Percentiles rank a stretch among this genome's conserved stretches.
phyloP scores from a whole-genome alignment of 2,329 filamentous ascomycete species.

The Ambrosiella xylebori region DNA sequence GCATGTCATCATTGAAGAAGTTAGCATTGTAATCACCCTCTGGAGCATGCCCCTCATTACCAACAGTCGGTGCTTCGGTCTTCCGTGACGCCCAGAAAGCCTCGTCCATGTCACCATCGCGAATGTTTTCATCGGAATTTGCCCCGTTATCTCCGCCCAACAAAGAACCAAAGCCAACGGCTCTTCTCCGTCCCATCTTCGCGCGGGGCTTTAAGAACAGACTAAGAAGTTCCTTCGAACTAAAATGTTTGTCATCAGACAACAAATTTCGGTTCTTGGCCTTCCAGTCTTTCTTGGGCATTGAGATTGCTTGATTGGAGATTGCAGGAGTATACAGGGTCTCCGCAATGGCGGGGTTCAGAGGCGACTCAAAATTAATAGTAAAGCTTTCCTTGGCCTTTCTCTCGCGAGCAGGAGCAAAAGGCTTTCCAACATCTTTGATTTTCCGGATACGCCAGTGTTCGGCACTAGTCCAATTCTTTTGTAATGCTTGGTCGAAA shows the following conservation, averaged over 20 bases:
- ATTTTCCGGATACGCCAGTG: slow-evolving; percentile 96
- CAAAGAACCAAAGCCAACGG: slow-evolving; percentile 9
- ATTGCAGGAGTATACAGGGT: slow-evolving; percentile 65
- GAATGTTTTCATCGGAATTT: slow-evolving; percentile 30
- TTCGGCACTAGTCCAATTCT: slow-evolving; percentile 96
- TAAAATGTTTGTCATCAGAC: slow-evolving; percentile 96
- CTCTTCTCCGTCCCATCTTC: slow-evolving; percentile 51
- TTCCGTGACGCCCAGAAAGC: slow-evolving; percentile 80
- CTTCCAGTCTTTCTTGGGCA: slow-evolving; percentile 91
- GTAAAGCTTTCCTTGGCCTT: slow-evolving; percentile 96
- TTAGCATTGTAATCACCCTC: slow-evolving; percentile 86
- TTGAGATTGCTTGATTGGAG: slow-evolving; percentile 61
- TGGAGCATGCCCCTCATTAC: slow-evolving; percentile 39
- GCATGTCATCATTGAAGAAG: slow-evolving; percentile 86
- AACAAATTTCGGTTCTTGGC: slow-evolving; percentile 84
- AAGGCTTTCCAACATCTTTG: slow-evolving; percentile 55
- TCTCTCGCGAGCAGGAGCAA: slow-evolving; percentile 43
- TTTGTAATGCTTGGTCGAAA: slow-evolving; percentile 89
- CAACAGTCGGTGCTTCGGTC: slow-evolving; percentile 27
- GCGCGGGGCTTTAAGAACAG: slow-evolving; percentile 93
- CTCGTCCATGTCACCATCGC: slow-evolving; percentile 73
- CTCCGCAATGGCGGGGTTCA: slow-evolving; percentile 55
- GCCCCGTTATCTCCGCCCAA: slow-evolving; percentile 22
- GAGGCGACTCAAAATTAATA: slow-evolving; percentile 70
- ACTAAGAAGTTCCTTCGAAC: slow-evolving; percentile 72